phyloP scores from a whole-genome alignment of 108 stramenopile genomes.

The Cyclotella baltica region DNA sequence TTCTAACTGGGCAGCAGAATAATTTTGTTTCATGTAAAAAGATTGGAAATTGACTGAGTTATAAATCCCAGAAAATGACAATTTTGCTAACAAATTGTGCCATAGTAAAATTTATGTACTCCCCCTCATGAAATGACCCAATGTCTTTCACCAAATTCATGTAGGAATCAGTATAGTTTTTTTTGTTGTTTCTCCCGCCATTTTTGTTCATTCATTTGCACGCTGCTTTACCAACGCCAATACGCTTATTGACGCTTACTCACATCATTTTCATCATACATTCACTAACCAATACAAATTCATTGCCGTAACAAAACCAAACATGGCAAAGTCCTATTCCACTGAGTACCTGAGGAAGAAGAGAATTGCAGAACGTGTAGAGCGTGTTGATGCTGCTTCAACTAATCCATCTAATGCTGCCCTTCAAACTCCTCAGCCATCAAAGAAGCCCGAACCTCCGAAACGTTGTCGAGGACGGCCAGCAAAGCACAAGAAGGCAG shows the following conservation, averaged over 20 bases:
- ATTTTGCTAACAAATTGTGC: not conserved
- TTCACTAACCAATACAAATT: not conserved
- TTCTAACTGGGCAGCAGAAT: no score
- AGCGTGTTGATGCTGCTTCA: not conserved
- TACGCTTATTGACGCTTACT: not conserved
- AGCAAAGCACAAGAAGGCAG: not conserved
- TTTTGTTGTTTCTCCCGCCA: no score
- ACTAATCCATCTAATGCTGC: not conserved
- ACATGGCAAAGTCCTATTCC: not conserved
- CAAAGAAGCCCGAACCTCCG: not conserved
- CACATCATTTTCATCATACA: not conserved
- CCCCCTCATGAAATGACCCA: not conserved
- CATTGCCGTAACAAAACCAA: no score
- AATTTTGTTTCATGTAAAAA: no score
- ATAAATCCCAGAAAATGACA: not conserved
- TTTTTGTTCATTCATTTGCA: not conserved
- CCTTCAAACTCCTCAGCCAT: not conserved
- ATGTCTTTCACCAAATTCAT: no score
- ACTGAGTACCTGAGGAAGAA: not conserved
- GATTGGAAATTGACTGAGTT: not conserved
- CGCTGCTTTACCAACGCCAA: not conserved
- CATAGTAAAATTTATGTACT: not conserved
- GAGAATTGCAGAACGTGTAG: not conserved
- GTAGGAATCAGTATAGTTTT: conserved; percentile 7
- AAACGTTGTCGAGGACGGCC: not conserved